A percentile compares a stretch with the other conserved stretches of the same genome.
Evolutionary conservation across 306 rosid species (phyloP).

Genomic region (Cajanus cajan): DNA sequence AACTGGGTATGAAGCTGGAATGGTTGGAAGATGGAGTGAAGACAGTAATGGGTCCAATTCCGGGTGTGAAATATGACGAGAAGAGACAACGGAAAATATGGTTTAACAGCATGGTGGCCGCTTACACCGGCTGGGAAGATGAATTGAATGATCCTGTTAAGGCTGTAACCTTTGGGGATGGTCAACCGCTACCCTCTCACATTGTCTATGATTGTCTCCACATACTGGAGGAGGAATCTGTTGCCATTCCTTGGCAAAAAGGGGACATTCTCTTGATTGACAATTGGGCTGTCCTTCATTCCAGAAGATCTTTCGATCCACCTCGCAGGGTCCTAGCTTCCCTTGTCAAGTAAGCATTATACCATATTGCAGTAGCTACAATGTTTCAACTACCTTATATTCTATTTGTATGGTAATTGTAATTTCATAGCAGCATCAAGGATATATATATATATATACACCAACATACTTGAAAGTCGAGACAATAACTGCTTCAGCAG

Average conservation of each 20-base stretch:
- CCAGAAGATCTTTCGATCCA: slow-evolving; percentile 62
- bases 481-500: neutral
- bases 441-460: neutral
- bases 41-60: slow-evolving; percentile 81
- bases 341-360: slow-evolving; percentile 32
- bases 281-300: slow-evolving; percentile 86
- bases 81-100: slow-evolving; percentile 66
- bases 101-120: slow-evolving; percentile 95
- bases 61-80: slow-evolving; percentile 63
- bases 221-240: slow-evolving; percentile 63
- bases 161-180: slow-evolving; percentile 86
- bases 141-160: slow-evolving; percentile 57
- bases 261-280: slow-evolving; percentile 76
- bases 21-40: slow-evolving; percentile 81
- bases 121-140: slow-evolving; percentile 55
- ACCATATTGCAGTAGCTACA: neutral
- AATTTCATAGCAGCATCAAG: neutral
- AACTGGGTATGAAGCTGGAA: slow-evolving; percentile 81
- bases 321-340: slow-evolving; percentile 55
- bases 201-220: slow-evolving; percentile 59
- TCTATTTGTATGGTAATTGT: neutral
- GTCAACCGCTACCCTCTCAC: slow-evolving; percentile 64
- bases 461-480: neutral
- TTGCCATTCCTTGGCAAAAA: slow-evolving; percentile 54
- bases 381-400: neutral